Base-by-base conservation (phyloP, 179 eudicot species). In the Amaranthus tricolor region DNA sequence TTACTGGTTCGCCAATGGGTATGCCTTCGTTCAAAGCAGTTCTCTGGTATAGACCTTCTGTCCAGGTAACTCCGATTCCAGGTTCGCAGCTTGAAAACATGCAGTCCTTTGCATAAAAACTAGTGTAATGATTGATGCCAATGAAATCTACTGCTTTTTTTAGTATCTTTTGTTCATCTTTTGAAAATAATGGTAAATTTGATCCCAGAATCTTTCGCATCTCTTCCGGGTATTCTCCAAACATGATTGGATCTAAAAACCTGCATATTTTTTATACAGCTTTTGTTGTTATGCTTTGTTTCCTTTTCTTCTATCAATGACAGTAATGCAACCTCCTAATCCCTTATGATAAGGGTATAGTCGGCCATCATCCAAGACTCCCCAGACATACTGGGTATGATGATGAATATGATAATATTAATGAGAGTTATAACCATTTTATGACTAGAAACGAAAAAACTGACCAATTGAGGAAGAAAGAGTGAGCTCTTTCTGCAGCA, bases 111-210 rank as follows among this genome's bases (percentile, higher is more conserved):
- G 68, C 79, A 65, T 92, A 92, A 76, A 82, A 86, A 71, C 88
- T 89, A 14, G 91, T 88, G 71, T 90, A 92, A 56, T 92, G 96
- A 73, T 92, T 92, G 62, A 90, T 84, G 47, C 96, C 97, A 50
- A 90, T 89, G 76, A 92, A 92, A 75, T 92, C 97, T 12, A 81
- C 48, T 6, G 86, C 82, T 20, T 79, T 69, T 19, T 78, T 62
- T 63, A 90, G 72, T 49, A 70, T 60, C 67, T 78, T 72, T 65
- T 70, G 24, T 63, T 89, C 86, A 11, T 79, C 52, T 50, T 59
- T 49, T 14, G 88, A 78, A 77, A 89, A 90, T 13, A 5, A 67
- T 0, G 97, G 97, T 83, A 92, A 78, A 68, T 40, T 68, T 11
- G 86, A 70, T 72, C 90, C 92, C 9, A 89, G 74, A 77, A 89